These are phyloP conservation scores for Oryza rufipogon DNA, from an alignment of 176 grass and related monocot genomes.

Conservation along the genomic window DNA sequence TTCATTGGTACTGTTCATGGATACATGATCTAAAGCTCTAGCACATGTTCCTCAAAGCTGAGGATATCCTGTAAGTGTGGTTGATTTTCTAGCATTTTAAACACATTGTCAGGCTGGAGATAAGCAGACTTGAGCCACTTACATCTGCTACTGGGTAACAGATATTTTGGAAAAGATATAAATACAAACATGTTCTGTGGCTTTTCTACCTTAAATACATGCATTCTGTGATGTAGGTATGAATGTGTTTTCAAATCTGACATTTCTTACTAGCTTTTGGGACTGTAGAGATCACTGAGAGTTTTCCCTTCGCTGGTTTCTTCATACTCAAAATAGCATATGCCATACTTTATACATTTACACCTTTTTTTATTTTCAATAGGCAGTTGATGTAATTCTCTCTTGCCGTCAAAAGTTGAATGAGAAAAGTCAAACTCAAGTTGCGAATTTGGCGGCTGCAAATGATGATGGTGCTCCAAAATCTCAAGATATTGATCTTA, in stretches of 20 bases:
- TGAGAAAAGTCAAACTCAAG: conserved; percentile 52
- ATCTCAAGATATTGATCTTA: conserved; percentile 67
- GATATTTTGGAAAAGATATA: too few relatives aligned
- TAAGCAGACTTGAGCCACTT: too few relatives aligned
- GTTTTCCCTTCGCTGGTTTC: background rate
- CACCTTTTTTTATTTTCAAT: conserved; percentile 28
- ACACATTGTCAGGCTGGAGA: too few relatives aligned
- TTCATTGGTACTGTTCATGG: too few relatives aligned
- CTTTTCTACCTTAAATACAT: background rate
- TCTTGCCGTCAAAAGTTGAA: conserved; percentile 69
- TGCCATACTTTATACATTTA: conserved; percentile 28
- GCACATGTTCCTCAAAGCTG: too few relatives aligned
- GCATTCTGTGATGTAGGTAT: background rate
- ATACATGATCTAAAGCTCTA: too few relatives aligned
- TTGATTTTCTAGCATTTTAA: too few relatives aligned
- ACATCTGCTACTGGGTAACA: too few relatives aligned
- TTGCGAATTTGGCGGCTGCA: conserved; percentile 34
- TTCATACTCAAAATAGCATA: conserved; percentile 25
- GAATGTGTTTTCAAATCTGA: background rate
- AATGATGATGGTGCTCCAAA: conserved; percentile 51
- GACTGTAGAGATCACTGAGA: background rate
- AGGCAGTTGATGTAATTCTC: conserved; percentile 87
- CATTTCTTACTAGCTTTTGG: background rate
- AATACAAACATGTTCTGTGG: background rate
- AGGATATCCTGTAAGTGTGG: too few relatives aligned